Conservation (phyloP, 768 basidiomycete species). For the Agaricus bisporus region DNA sequence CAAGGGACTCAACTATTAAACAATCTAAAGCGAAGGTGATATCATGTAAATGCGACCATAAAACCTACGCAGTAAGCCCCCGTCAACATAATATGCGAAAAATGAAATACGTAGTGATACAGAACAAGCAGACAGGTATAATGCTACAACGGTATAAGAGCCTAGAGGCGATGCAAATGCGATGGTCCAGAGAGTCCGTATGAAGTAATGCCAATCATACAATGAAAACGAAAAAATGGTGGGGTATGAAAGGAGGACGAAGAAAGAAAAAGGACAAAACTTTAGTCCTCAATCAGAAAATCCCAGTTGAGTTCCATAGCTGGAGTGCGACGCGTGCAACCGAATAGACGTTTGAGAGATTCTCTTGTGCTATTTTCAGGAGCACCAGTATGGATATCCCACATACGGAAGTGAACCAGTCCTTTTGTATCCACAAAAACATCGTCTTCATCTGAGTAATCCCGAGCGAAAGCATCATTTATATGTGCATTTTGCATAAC, state of each 20-base stretch:
- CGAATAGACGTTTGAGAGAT: constrained; percentile 56
- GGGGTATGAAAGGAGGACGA: constrained; percentile 8
- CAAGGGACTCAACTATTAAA: too few relatives aligned
- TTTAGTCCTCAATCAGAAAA: constrained; percentile 66
- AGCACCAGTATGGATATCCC: constrained; percentile 63
- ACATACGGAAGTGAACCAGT: constrained; percentile 66
- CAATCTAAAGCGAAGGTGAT: too few relatives aligned
- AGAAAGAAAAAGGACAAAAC: constrained; percentile 10
- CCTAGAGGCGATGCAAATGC: constrained; percentile 10
- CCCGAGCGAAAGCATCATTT: constrained; percentile 32
- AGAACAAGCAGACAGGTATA: not conserved
- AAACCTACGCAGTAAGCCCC: not conserved
- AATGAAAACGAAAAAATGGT: not conserved
- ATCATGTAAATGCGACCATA: not conserved
- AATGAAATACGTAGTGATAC: constrained; percentile 9
- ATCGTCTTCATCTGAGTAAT: constrained; percentile 44
- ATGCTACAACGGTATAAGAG: constrained; percentile 11
- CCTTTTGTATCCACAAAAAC: constrained; percentile 60
- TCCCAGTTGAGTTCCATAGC: constrained; percentile 70
- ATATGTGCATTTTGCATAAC: constrained; percentile 49
- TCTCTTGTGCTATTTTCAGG: constrained; percentile 63
- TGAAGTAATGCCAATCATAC: constrained; percentile 11
- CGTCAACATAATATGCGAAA: not conserved
- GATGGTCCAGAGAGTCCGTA: constrained; percentile 6
- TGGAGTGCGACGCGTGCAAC: constrained; percentile 48